phyloP scores from a whole-genome alignment of 2,329 filamentous ascomycete species.

The Aspergillus awamori region DNA sequence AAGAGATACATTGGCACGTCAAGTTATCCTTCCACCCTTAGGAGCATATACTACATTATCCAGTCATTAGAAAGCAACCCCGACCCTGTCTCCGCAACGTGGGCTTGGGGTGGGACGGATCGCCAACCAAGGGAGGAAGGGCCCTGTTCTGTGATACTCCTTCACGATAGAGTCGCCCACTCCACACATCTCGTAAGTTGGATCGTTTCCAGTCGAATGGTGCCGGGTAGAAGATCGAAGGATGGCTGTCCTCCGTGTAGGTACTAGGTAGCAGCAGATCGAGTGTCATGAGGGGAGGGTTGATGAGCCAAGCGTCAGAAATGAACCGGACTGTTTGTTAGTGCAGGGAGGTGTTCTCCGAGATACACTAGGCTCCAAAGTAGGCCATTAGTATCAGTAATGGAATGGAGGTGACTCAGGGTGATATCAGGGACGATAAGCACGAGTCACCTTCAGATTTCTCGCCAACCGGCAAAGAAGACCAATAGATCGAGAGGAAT shows the following conservation, averaged over 20 bases:
- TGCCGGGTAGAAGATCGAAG: not conserved
- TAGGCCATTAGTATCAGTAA: not conserved
- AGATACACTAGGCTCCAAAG: not conserved
- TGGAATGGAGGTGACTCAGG: not conserved
- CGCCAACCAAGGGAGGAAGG: not conserved
- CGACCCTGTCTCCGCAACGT: conserved; percentile 1
- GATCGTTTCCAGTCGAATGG: not conserved
- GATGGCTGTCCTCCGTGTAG: not conserved
- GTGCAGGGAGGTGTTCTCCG: not conserved
- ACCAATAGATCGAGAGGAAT: no score
- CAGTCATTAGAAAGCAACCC: not conserved
- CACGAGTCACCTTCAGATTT: not conserved
- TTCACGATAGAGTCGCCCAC: no score
- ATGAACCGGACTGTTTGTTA: not conserved
- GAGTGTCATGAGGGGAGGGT: not conserved
- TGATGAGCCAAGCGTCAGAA: not conserved
- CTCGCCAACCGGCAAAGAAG: no score
- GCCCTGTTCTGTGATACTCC: conserved; percentile 3
- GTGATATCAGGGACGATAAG: conserved; percentile 1
- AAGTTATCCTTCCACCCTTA: not conserved
- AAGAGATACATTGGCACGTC: not conserved
- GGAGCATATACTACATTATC: not conserved
- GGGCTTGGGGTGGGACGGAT: not conserved
- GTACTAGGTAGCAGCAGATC: not conserved
- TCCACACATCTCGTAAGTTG: no score